Percentiles rank a stretch among this genome's conserved stretches.
Evolutionary conservation across 768 basidiomycete species (phyloP).

Genomic region (Tricholoma bakamatsutake): DNA sequence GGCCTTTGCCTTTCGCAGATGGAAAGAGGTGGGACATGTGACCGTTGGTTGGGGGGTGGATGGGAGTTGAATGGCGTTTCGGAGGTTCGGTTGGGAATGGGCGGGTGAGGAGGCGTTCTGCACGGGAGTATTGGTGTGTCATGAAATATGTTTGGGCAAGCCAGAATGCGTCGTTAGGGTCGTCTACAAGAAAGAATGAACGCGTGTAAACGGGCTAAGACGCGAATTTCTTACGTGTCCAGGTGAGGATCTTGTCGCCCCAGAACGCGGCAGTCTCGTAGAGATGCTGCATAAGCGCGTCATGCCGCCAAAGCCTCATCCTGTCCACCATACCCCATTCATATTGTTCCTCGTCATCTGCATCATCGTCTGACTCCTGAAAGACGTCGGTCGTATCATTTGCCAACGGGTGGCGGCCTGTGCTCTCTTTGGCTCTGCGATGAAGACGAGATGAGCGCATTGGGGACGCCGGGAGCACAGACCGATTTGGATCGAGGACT

Average conservation of each 20-base stretch:
- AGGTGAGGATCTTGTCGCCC: constrained; percentile 95
- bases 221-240: constrained; percentile 98
- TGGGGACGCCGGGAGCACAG: constrained; percentile 69
- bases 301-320: constrained; percentile 95
- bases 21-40: constrained; percentile 26
- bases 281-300: constrained; percentile 97
- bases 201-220: neutral
- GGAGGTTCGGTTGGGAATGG: constrained; percentile 62
- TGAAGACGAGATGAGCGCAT: constrained; percentile 56
- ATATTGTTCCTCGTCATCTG: constrained; percentile 50
- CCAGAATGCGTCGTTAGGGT: constrained; percentile 99
- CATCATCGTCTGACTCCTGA: constrained; percentile 58
- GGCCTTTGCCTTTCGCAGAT: constrained; percentile 55
- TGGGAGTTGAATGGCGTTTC: constrained; percentile 28
- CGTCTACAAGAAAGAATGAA: constrained; percentile 43
- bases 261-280: constrained; percentile 97
- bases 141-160: constrained; percentile 97
- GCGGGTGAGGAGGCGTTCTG: constrained; percentile 85
- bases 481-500: constrained; percentile 76
- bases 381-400: constrained; percentile 76
- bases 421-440: constrained; percentile 48
- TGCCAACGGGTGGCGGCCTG: constrained; percentile 62
- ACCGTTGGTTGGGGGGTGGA: constrained; percentile 36
- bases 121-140: constrained; percentile 91
- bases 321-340: constrained; percentile 91